Evolutionary conservation across 1,284 basidiomycete species (phyloP), one percentile per base, ranked within the genome.

Genomic region (Irpex sp.): DNA sequence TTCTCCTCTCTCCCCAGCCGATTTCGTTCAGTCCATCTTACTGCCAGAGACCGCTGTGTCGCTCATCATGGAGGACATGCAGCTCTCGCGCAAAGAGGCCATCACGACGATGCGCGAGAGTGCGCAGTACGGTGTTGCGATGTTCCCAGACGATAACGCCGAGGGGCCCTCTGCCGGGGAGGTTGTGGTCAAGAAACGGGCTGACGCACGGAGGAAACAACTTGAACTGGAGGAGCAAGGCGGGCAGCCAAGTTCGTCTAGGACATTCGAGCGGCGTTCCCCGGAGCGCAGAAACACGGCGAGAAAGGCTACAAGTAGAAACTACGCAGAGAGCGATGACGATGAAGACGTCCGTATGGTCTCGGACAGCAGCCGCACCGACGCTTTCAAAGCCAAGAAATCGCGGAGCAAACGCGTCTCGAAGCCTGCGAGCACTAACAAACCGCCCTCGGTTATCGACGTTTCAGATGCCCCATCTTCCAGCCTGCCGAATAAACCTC

Each of bases 1-100:
- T 42, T 73, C 77, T 0, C 90, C 90, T 1, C 78, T 93, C 35
- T 82, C 85, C 4, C 81, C 85, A 0, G 79, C 82, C 18, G 86
- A 91, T 58, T 93, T 93, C 67, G 80, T 90, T 28, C 84, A 88
- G 58, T 82, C 82, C 3, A 79, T 93, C 36, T 79, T 93, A 6
- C 82, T 92, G 1, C 91, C 91, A 0, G 90, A 93, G 71, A 82
- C 86, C 0, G 90, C 85, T 0, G 74, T 85, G n/a, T 78, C 80
- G 16, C 80, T 93, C 28, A 88, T 93, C 57, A 83, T 83, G 74
- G 80, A 91, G 63, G 91, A 93, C 69, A 80, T 82, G 67, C 61
- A 71, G 1, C 73, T 85, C 14, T 68, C 74, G 10, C 69, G 69
- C 37, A 74, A 76, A 3, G 75, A 81, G 18, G 87, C 86, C 0